These are phyloP conservation scores for Penicillium mononematosum DNA, from an alignment of 495 filamentous ascomycete genomes.

Conservation along the genomic window DNA sequence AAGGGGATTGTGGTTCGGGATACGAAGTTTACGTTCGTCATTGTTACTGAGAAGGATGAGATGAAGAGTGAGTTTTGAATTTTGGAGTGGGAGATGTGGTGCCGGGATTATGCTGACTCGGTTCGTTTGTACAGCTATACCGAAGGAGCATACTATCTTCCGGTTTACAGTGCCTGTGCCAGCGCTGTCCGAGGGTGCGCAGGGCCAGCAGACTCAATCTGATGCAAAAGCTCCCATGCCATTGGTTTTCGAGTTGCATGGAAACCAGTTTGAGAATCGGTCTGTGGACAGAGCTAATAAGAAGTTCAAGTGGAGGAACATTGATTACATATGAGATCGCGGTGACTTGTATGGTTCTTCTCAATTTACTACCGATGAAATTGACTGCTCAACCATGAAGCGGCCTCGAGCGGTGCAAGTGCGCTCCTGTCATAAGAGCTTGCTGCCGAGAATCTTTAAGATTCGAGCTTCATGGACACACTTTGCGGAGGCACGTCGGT, in stretches of 20 bases:
- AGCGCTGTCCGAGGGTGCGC: slow-evolving; percentile 11
- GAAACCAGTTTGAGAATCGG: slow-evolving; percentile 79
- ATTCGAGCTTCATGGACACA: background rate
- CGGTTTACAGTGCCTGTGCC: slow-evolving; percentile 66
- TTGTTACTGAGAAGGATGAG: slow-evolving; percentile 64
- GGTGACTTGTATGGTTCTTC: background rate
- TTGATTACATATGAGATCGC: slow-evolving; percentile 59
- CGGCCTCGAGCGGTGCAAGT: background rate
- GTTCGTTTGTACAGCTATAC: slow-evolving; percentile 53
- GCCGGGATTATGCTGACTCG: background rate
- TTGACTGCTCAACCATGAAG: background rate
- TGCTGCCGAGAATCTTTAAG: background rate
- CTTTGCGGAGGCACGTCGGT: background rate
- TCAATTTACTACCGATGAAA: background rate
- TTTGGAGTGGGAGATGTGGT: background rate
- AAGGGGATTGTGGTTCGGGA: slow-evolving; percentile 87
- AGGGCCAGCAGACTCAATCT: slow-evolving; percentile 9
- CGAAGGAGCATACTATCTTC: slow-evolving; percentile 88
- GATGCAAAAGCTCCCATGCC: slow-evolving; percentile 21
- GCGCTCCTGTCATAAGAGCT: too few relatives aligned
- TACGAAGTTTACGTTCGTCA: slow-evolving; percentile 78
- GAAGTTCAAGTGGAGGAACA: slow-evolving; percentile 80
- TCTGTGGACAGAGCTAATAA: slow-evolving; percentile 82
- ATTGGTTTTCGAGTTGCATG: slow-evolving; percentile 83
- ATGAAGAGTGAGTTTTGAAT: slow-evolving; percentile 55